Evolutionary conservation across 2,329 filamentous ascomycete genomes (phyloP).

Genomic region (Basipetospora chlamydospora): DNA sequence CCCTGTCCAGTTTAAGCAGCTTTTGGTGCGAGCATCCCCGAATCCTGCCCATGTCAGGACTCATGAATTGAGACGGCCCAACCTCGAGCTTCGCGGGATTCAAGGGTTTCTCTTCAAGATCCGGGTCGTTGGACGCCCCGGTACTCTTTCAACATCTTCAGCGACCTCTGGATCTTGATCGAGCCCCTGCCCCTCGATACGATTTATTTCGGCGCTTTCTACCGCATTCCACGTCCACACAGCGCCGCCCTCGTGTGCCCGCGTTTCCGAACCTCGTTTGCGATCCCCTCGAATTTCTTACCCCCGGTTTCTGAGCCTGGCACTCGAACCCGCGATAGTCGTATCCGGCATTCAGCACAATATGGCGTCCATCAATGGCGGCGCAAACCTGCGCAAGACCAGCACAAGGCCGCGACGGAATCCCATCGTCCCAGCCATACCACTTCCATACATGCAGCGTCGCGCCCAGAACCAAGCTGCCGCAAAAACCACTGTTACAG

Average conservation of each 20-base stretch:
- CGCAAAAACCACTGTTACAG: not conserved
- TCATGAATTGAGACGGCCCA: constrained; percentile 5
- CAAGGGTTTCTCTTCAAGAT: constrained; percentile 3
- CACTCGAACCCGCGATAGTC: not conserved
- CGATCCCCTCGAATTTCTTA: too few species aligned
- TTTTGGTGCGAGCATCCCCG: not conserved
- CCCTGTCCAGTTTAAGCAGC: too few species aligned
- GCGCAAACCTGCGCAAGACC: constrained; percentile 1
- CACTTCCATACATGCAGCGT: constrained; percentile 4
- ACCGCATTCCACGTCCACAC: too few species aligned
- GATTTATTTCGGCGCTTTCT: too few species aligned
- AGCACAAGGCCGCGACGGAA: constrained; percentile 2
- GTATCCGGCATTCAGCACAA: not conserved
- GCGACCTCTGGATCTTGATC: constrained; percentile 3
- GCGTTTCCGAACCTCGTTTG: too few species aligned
- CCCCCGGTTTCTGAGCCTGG: too few species aligned
- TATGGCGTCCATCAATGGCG: constrained; percentile 4
- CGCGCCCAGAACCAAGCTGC: constrained; percentile 1
- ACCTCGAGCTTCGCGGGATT: not conserved
- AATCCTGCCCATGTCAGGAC: constrained; percentile 1
- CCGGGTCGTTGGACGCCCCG: not conserved
- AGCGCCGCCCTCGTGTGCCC: too few species aligned
- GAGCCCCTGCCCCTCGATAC: constrained; percentile 1
- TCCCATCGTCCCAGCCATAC: constrained; percentile 4
- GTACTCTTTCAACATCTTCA: not conserved